Base-by-base conservation (phyloP, 768 basidiomycete genomes). In the Cubamyces lactineus region DNA sequence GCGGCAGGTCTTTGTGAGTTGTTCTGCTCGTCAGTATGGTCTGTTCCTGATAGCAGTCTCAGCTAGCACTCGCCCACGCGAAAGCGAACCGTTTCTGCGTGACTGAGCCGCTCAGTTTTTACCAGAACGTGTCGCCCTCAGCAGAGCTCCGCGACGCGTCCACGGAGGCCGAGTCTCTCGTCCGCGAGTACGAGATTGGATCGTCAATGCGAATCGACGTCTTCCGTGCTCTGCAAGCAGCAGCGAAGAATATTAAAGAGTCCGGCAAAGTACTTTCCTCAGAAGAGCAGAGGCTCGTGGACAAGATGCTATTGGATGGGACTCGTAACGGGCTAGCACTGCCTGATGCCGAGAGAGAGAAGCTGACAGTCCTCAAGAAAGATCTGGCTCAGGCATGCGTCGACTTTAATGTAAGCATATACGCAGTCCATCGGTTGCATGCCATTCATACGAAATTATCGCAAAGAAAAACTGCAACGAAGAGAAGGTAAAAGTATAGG, bases 391-490 rank as follows among this genome's bases (percentile, higher is more conserved):
- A 88, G 67, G 80, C 82, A 26, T 92, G 86, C 72, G 74, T 91
- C 19, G 88, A 91, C 70, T 94, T 94, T 67, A 84, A 80, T 72
- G 90, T 91, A 66, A 66, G 87, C 76, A 15, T 52, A 3, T 1
- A 28, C 3, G 4, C 24, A 30, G 7, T 15, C 19, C 13, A 39
- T 7, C 21, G 40, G 21, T 43, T 42, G 12, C 61, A 1, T 21
- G 26, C 16, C 11, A 53, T 17, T n/a, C 8, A 42, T 28, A 2
- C 5, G 17, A 30, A 24, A 39, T 15, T 2, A 21, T 1, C 34
- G 12, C 9, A 11, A 53, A 90, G 88, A 91, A 89, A 87, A 92
- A 92, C 76, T 92, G 88, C 77, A 94, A 94, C 69, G 92, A 96
- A 73, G 93, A 95, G 70, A 86, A 90, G 46, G 91, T 89, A 63